Base-by-base conservation (phyloP, 2,329 filamentous ascomycete species). In the Verticillium zaregamsianum region DNA sequence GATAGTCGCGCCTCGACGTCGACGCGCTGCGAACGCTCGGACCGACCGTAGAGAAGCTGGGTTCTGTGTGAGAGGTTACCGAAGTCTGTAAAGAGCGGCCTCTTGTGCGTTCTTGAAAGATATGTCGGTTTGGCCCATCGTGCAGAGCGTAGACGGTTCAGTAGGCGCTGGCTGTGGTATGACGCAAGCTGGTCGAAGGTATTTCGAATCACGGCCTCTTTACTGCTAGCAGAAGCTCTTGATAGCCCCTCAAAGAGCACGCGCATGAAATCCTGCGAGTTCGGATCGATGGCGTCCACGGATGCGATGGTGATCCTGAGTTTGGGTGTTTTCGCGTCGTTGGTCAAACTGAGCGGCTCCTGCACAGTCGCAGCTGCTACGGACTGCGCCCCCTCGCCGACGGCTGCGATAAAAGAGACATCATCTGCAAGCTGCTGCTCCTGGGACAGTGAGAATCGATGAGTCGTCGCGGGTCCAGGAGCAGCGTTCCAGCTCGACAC, bases 331-430 rank as follows among this genome's bases (percentile, higher is more conserved):
- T 7, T 17, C 17, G 56, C 20, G n/a, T 12, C 25, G 2, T 11
- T 7, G 31, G 58, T 28, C 8, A n/a, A 31, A 40, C 52, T 25
- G 31, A 7, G 2, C 20, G 28, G 28, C 55, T 64, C 63, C 49
- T 65, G 64, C 9, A 65, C 55, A 8, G 64, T 65, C 17, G 64
- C 52, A 20, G 64, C 64, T 40, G 64, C 64, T 17, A 65, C 64
- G 4, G 63, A 64, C 59, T 65, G 64, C 20, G 64, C 64, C 20
- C 64, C 64, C 37, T 65, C 64, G 8, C 64, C 64, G 25, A 65
- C 61, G 4, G 64, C 64, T 6, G 62, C 55, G 2, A 65, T 54
- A 32, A 58, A 64, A 5, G 64, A 59, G n/a, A 63, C 57, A 17
- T 65, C 64, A 37, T 65, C 63, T 5, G 64, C 61, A 8, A 65